A percentile compares a stretch with the other conserved stretches of the same genome.
Evolutionary conservation across 805 yeast species (phyloP).

Genomic region (Metschnikowia arizonensis): DNA sequence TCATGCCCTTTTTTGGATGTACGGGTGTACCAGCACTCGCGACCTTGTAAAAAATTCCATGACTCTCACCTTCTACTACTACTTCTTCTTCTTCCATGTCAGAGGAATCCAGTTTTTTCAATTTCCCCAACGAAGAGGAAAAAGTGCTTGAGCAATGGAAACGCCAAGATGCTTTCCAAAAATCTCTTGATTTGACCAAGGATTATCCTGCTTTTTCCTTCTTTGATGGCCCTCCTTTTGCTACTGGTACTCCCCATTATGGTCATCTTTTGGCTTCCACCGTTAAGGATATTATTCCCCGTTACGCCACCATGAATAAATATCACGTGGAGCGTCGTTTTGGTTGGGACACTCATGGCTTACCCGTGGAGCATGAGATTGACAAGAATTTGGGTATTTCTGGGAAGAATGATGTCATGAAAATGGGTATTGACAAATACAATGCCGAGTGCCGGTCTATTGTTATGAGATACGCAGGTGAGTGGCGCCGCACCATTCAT

Average conservation of each 20-base stretch:
- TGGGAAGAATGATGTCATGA: conserved; percentile 91
- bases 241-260: conserved; percentile 98
- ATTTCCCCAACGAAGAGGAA: conserved; percentile 89
- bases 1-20: no score
- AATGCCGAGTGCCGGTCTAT: conserved; percentile 93
- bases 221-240: conserved; percentile 99
- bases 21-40: not conserved
- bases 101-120: conserved; percentile 37
- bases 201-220: conserved; percentile 86
- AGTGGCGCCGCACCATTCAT: conserved; percentile 91
- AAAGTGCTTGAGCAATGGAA: conserved; percentile 77
- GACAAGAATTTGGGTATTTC: conserved; percentile 95
- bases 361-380: conserved; percentile 97
- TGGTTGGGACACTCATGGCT: conserved; percentile 99
- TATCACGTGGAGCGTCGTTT: conserved; percentile 93
- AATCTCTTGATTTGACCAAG: conserved; percentile 74
- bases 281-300: conserved; percentile 93
- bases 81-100: conserved; percentile 11
- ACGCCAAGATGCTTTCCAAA: conserved; percentile 90
- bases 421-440: conserved; percentile 89
- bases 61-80: not conserved
- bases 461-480: conserved; percentile 94
- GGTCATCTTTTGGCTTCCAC: conserved; percentile 98
- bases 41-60: not conserved
- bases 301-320: conserved; percentile 98